A percentile compares a stretch with the other conserved stretches of the same genome.
These are phyloP conservation scores for Solanum megistacrolobum DNA, from an alignment of 257 asterid species.

Conservation along the genomic window DNA sequence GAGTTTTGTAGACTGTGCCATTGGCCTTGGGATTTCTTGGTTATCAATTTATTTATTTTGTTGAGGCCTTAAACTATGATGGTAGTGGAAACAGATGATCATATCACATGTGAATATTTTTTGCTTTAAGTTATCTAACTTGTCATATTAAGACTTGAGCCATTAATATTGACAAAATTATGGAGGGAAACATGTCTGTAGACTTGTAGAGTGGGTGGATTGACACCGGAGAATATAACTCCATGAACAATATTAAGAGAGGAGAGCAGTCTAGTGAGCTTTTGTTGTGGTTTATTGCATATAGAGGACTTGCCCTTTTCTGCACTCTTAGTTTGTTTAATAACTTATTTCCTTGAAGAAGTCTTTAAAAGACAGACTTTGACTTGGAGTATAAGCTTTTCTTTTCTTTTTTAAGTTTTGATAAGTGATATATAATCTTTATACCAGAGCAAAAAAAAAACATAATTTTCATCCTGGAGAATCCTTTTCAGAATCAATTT, in stretches of 20 bases:
- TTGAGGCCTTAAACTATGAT: background rate
- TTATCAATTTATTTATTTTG: background rate
- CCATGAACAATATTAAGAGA: background rate
- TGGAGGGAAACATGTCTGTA: background rate
- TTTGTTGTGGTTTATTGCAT: background rate
- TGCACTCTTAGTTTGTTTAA: background rate
- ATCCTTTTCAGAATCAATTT: background rate
- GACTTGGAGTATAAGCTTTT: background rate
- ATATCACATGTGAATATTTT: background rate
- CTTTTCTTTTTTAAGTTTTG: background rate
- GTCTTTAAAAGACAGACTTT: background rate
- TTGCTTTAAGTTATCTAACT: background rate
- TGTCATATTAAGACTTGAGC: background rate
- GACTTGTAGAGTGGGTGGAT: background rate
- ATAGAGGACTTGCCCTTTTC: background rate
- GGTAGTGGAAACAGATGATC: background rate
- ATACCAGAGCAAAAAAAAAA: background rate
- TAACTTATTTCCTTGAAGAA: background rate
- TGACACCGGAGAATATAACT: background rate
- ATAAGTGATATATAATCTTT: background rate
- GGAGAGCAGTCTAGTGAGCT: background rate
- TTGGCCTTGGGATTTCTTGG: background rate
- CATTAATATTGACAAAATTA: background rate
- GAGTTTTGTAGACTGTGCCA: background rate
- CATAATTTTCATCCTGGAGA: background rate